phyloP scores from a whole-genome alignment of 148 eudicot species.

The Rhododendron simsii region DNA sequence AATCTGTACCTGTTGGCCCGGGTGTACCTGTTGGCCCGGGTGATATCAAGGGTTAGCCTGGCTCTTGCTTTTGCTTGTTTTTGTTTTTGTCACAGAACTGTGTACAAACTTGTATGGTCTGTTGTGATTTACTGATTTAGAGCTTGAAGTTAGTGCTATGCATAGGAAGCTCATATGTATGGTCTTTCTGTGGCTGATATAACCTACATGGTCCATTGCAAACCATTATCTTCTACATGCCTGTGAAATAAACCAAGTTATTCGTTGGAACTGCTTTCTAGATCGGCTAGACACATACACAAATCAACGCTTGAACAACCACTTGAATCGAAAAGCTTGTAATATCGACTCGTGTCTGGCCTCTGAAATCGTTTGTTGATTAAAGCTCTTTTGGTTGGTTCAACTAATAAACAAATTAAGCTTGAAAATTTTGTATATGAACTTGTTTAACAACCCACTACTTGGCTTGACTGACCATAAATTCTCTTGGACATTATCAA shows the following conservation, averaged over 20 bases:
- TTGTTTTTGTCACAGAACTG: background rate
- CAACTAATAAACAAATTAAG: background rate
- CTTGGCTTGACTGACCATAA: too few relatives aligned
- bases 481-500: too few relatives aligned
- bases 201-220: too few relatives aligned
- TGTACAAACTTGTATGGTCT: background rate
- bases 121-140: background rate
- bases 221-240: background rate
- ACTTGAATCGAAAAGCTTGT: background rate
- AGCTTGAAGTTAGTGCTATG: background rate
- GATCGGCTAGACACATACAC: background rate
- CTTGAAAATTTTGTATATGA: background rate
- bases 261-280: background rate
- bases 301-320: background rate
- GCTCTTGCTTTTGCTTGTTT: background rate
- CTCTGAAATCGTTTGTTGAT: background rate
- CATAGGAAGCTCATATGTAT: background rate
- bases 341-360: background rate
- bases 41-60: conserved; percentile 19
- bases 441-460: background rate
- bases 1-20: conserved; percentile 16
- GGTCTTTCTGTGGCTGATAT: background rate
- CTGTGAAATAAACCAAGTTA: background rate
- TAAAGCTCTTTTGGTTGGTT: background rate
- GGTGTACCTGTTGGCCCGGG: conserved; percentile 17